Evolutionary conservation across 495 filamentous ascomycete genomes (phyloP).

Genomic region (Friedmanniomyces simplex): DNA sequence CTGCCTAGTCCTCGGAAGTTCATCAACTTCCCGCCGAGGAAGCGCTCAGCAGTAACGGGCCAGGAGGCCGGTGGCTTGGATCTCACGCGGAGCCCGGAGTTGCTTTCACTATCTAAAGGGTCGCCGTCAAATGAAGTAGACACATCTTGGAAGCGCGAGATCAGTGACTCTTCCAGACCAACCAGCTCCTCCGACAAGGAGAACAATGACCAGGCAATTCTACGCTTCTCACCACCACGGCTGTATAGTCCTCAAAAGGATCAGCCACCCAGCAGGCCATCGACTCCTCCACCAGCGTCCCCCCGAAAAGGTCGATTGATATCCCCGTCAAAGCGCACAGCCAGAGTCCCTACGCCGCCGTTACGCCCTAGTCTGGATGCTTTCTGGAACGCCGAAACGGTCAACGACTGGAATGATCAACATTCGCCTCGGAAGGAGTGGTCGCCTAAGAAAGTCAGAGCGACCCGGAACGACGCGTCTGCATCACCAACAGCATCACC

Average conservation of each 20-base stretch:
- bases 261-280: constrained; percentile 4
- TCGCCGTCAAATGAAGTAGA: not conserved
- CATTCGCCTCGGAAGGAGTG: constrained; percentile 55
- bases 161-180: constrained; percentile 12
- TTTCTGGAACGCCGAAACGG: constrained; percentile 68
- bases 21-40: not conserved
- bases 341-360: constrained; percentile 42
- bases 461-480: constrained; percentile 3
- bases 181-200: constrained; percentile 24
- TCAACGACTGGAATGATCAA: constrained; percentile 75
- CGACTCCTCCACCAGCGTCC: constrained; percentile 35
- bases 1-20: constrained; percentile 14
- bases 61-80: not conserved
- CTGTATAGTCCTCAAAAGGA: constrained; percentile 23
- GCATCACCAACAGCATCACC: constrained; percentile 22
- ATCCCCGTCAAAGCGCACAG: constrained; percentile 44
- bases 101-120: not conserved
- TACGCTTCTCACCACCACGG: constrained; percentile 26
- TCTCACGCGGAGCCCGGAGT: not conserved
- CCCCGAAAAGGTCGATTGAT: constrained; percentile 36
- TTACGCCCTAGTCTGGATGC: constrained; percentile 61
- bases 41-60: not conserved
- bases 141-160: not conserved
- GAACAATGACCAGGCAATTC: constrained; percentile 11
- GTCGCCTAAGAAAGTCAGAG: constrained; percentile 23